phyloP scores from a whole-genome alignment of 2,329 filamentous ascomycete genomes.

The Botrytis pseudocinerea region DNA sequence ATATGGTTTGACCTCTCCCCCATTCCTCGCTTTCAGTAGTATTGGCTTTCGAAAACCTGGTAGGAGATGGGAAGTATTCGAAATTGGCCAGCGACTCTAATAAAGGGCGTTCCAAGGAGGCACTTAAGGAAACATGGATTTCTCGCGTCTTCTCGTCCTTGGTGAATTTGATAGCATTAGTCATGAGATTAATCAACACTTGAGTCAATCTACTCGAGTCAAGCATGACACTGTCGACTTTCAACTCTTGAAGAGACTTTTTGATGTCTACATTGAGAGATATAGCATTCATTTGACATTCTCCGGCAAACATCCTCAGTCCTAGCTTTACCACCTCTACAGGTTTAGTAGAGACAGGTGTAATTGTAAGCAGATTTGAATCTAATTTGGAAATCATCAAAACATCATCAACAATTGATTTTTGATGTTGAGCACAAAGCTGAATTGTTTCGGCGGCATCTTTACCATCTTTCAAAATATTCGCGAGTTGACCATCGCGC shows the following conservation, averaged over 20 bases:
- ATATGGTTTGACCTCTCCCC: constrained; percentile 53
- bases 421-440: constrained; percentile 73
- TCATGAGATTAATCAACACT: constrained; percentile 77
- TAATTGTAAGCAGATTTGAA: constrained; percentile 67
- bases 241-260: constrained; percentile 57
- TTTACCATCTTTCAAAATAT: constrained; percentile 59
- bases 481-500: constrained; percentile 35
- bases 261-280: constrained; percentile 64
- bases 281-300: constrained; percentile 69
- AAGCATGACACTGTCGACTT: constrained; percentile 64
- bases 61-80: constrained; percentile 29
- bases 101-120: constrained; percentile 43
- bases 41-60: constrained; percentile 37
- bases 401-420: constrained; percentile 64
- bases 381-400: constrained; percentile 70
- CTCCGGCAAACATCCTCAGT: constrained; percentile 76
- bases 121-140: constrained; percentile 46
- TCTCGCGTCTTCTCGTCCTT: constrained; percentile 60
- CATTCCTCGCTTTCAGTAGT: constrained; percentile 35
- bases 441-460: constrained; percentile 76
- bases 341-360: constrained; percentile 68
- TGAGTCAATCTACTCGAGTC: constrained; percentile 76
- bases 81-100: constrained; percentile 21
- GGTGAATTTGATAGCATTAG: constrained; percentile 82
- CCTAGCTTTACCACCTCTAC: constrained; percentile 65